These are phyloP conservation scores for Coemansia asiatica DNA, from an alignment of 192 early-diverging fungal genomes.

Conservation along the genomic window DNA sequence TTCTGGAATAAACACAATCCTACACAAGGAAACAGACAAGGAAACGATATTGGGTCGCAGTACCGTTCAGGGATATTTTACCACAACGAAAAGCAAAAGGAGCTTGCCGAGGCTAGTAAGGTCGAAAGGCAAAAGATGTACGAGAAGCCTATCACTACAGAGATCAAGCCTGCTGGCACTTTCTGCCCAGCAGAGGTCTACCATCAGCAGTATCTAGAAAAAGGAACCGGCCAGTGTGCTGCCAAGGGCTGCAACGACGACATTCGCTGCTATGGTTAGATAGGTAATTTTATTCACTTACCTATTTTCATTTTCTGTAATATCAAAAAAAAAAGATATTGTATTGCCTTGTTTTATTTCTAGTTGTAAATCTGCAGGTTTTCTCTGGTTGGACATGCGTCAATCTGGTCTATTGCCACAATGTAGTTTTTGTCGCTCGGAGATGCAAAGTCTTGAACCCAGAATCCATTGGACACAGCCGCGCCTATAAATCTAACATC, in stretches of 20 bases:
- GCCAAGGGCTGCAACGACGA: constrained; percentile 51
- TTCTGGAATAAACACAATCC: constrained; percentile 89
- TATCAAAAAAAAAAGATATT: no score
- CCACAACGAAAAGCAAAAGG: constrained; percentile 72
- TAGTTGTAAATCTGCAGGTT: constrained; percentile 20
- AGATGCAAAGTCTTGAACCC: constrained; percentile 49
- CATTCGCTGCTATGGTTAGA: constrained; percentile 53
- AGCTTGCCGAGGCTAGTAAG: constrained; percentile 73
- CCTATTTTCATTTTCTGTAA: no score
- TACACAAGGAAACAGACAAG: constrained; percentile 83
- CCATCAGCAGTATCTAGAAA: constrained; percentile 77
- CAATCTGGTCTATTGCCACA: constrained; percentile 11
- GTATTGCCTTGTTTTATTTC: no score
- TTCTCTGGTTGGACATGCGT: constrained; percentile 22
- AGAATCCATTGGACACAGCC: constrained; percentile 40
- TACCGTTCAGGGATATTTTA: constrained; percentile 88
- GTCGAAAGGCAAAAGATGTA: constrained; percentile 63
- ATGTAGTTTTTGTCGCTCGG: constrained; percentile 16
- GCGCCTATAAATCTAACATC: constrained; percentile 38
- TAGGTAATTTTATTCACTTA: not conserved
- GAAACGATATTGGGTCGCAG: constrained; percentile 81
- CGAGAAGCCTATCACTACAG: constrained; percentile 62
- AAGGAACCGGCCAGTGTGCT: constrained; percentile 54
- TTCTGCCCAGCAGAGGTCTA: constrained; percentile 85
- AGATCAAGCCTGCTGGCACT: constrained; percentile 65